phyloP scores from a whole-genome alignment of 345 rosid genomes.

The Murraya koenigii region DNA sequence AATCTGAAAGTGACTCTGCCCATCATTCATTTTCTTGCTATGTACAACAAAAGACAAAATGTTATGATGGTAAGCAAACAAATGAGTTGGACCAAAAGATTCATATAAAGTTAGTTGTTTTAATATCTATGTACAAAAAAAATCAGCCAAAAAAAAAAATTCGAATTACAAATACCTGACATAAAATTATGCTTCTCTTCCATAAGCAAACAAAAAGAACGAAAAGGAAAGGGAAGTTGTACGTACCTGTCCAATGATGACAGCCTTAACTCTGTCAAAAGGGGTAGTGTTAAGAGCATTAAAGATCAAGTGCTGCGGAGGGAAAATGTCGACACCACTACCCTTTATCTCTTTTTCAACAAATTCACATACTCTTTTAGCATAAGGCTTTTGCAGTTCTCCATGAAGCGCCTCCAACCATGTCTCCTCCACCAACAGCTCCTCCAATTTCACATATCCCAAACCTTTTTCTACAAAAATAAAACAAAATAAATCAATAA shows the following conservation, averaged over 20 bases:
- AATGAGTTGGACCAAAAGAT: too few species aligned
- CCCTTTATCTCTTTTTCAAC: slow-evolving; percentile 49
- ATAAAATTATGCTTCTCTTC: background rate
- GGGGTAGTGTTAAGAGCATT: slow-evolving; percentile 81
- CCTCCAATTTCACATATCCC: slow-evolving; percentile 57
- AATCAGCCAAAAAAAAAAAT: too few species aligned
- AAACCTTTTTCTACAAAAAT: slow-evolving; percentile 34
- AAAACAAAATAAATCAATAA: background rate
- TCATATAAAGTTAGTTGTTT: too few species aligned
- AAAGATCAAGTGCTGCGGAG: slow-evolving; percentile 79
- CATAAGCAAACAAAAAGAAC: background rate
- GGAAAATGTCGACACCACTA: slow-evolving; percentile 46
- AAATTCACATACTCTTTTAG: slow-evolving; percentile 51
- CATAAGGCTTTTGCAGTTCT: slow-evolving; percentile 70
- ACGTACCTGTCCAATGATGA: slow-evolving; percentile 78
- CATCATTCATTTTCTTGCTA: too few species aligned
- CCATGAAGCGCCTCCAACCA: slow-evolving; percentile 73
- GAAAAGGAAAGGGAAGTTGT: background rate
- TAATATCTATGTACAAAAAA: too few species aligned
- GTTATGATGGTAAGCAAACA: too few species aligned
- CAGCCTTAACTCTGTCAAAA: slow-evolving; percentile 72
- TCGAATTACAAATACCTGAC: background rate
- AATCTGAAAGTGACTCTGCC: too few species aligned
- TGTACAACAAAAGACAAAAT: too few species aligned
- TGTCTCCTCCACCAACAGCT: slow-evolving; percentile 82